phyloP scores from a whole-genome alignment of 768 basidiomycete genomes.

The Pholiota molesta region DNA sequence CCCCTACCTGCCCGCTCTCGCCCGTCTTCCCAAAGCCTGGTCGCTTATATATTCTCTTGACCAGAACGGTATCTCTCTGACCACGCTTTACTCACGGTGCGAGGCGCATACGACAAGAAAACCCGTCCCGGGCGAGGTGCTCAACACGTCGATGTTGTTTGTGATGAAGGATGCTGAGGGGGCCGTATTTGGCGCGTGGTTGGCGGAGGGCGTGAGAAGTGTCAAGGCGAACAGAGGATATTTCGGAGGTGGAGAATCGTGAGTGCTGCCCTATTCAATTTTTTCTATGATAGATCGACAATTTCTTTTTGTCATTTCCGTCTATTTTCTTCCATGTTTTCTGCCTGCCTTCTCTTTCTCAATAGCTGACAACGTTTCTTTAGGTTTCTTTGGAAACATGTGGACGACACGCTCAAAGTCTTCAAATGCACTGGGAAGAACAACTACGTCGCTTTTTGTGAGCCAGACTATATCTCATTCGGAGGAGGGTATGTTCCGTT shows the following conservation, averaged over 20 bases:
- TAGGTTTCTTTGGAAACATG: conserved; percentile 80
- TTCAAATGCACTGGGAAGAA: conserved; percentile 90
- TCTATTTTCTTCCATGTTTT: background rate
- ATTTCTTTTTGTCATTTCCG: conserved; percentile 3
- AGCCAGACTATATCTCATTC: conserved; percentile 79
- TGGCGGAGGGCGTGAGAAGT: conserved; percentile 69
- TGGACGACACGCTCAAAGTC: conserved; percentile 52
- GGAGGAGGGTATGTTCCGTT: conserved; percentile 80
- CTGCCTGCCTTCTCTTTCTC: too few species aligned
- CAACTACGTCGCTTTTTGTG: conserved; percentile 87
- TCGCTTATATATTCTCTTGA: conserved; percentile 87
- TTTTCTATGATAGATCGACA: background rate
- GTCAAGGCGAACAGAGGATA: conserved; percentile 69
- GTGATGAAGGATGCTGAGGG: conserved; percentile 67
- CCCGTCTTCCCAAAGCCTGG: conserved; percentile 74
- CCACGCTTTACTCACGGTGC: conserved; percentile 79
- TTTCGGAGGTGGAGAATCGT: conserved; percentile 91
- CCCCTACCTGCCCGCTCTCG: conserved; percentile 70
- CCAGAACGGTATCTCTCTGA: conserved; percentile 92
- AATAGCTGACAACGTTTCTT: background rate
- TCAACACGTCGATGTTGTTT: conserved; percentile 52
- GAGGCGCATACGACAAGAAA: conserved; percentile 40
- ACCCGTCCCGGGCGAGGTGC: conserved; percentile 28
- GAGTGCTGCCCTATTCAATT: conserved; percentile 22
- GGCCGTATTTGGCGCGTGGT: conserved; percentile 79